phyloP scores from a whole-genome alignment of 257 asterid species.

The Gardenia jasminoides region DNA sequence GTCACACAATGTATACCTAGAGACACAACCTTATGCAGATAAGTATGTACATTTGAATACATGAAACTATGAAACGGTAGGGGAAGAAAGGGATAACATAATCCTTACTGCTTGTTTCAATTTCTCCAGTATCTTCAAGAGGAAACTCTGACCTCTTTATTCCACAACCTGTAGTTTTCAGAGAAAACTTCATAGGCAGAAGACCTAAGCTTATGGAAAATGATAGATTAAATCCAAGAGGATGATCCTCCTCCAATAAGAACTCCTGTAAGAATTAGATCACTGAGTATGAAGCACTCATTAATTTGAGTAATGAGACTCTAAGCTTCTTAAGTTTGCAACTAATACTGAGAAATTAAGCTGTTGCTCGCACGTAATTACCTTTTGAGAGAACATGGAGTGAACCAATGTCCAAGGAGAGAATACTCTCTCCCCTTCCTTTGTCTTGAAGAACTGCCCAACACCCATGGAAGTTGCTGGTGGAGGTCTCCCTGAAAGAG shows the following conservation, averaged over 20 bases:
- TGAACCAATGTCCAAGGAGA: conserved; percentile 54
- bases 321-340: conserved; percentile 10
- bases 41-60: neutral
- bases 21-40: neutral
- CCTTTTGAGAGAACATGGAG: conserved; percentile 60
- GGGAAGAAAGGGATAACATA: conserved; percentile 18
- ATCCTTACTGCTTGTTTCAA: conserved; percentile 64
- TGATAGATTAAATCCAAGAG: conserved; percentile 75
- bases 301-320: conserved; percentile 13
- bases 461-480: conserved; percentile 99
- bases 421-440: conserved; percentile 60
- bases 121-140: conserved; percentile 60
- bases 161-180: conserved; percentile 88
- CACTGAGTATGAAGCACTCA: conserved; percentile 21
- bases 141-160: conserved; percentile 67
- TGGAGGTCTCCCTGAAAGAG: conserved; percentile 95
- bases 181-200: conserved; percentile 70
- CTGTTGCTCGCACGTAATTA: conserved; percentile 26
- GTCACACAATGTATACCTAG: neutral
- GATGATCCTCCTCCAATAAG: conserved; percentile 81
- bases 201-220: conserved; percentile 91
- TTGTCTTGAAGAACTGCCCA: conserved; percentile 85
- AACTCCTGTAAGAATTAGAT: conserved; percentile 58
- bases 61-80: neutral
- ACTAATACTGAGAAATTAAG: conserved; percentile 10